A percentile compares a stretch with the other conserved stretches of the same genome.
Conservation (phyloP, 495 filamentous ascomycete genomes). For the Clohesyomyces aquaticus region DNA sequence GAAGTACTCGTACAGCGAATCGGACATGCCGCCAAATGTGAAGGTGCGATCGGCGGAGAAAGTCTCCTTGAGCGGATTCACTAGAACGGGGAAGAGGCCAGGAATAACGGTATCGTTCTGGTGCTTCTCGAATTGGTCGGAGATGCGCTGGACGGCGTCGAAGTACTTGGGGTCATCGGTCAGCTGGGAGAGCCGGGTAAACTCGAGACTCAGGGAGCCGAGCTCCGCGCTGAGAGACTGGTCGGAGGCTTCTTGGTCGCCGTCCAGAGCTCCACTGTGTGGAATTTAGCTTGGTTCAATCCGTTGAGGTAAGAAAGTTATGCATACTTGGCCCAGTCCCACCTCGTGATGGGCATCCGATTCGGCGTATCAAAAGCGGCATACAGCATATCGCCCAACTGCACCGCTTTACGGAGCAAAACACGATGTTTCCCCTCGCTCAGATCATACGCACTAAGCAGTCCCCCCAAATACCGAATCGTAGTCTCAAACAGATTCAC, state of each 20-base stretch:
- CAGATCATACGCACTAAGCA: slow-evolving; percentile 50
- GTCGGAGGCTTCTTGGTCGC: slow-evolving; percentile 9
- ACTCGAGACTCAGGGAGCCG: slow-evolving; percentile 87
- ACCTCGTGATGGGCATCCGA: slow-evolving; percentile 89
- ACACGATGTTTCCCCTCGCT: slow-evolving; percentile 66
- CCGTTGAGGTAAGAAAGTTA: too few relatives aligned
- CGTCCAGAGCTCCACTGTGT: slow-evolving; percentile 58
- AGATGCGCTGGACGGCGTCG: slow-evolving; percentile 90
- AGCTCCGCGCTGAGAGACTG: slow-evolving; percentile 65
- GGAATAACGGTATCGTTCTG: slow-evolving; percentile 74
- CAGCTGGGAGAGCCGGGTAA: slow-evolving; percentile 89
- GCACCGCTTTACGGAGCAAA: slow-evolving; percentile 82
- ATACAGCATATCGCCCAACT: slow-evolving; percentile 87
- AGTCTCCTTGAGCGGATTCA: slow-evolving; percentile 9
- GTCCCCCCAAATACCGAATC: slow-evolving; percentile 51
- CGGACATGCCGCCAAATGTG: slow-evolving; percentile 80
- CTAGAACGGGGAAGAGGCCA: slow-evolving; percentile 62
- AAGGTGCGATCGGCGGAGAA: slow-evolving; percentile 11
- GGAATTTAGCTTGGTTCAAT: slow-evolving; percentile 52
- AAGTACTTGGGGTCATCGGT: slow-evolving; percentile 89
- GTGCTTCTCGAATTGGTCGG: slow-evolving; percentile 77
- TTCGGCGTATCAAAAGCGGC: slow-evolving; percentile 97
- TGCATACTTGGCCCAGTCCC: slow-evolving; percentile 76
- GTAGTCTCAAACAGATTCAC: slow-evolving; percentile 48
- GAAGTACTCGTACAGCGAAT: slow-evolving; percentile 94